A percentile compares a stretch with the other conserved stretches of the same genome.
Evolutionary conservation across 768 basidiomycete species (phyloP).

Genomic region (Suillus americanus): DNA sequence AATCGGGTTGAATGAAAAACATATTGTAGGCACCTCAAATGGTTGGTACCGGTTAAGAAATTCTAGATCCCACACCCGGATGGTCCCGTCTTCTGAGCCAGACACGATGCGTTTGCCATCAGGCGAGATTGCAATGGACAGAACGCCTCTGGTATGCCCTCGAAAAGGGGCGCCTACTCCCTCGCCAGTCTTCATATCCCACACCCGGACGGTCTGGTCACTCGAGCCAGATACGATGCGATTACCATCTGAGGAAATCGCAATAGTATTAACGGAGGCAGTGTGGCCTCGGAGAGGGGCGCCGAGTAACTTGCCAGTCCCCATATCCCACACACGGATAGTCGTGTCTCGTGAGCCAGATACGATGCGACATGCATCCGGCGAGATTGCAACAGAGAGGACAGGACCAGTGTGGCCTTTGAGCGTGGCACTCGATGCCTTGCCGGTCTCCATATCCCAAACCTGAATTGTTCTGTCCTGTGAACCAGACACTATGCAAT

Average conservation of each 20-base stretch:
- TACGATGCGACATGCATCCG: too few relatives aligned
- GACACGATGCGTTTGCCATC: neutral
- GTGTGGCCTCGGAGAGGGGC: neutral
- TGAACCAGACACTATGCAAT: neutral
- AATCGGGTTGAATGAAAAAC: neutral
- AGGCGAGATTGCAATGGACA: constrained; percentile 13
- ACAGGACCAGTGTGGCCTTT: neutral
- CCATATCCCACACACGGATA: constrained; percentile 13
- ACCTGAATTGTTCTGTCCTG: neutral
- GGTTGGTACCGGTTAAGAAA: neutral
- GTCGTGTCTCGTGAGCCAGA: too few relatives aligned
- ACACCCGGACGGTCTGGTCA: neutral
- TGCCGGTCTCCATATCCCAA: neutral
- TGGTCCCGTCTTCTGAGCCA: neutral
- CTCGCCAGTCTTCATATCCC: neutral
- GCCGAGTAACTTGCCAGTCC: neutral
- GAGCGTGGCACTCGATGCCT: neutral
- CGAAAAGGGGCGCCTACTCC: neutral
- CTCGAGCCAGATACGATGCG: neutral
- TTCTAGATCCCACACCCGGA: constrained; percentile 2
- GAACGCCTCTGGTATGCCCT: constrained; percentile 6
- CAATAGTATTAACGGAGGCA: neutral
- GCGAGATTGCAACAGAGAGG: too few relatives aligned
- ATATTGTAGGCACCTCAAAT: neutral
- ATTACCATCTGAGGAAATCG: neutral